Evolutionary conservation across 768 basidiomycete species (phyloP).

Genomic region (Russula emetica): DNA sequence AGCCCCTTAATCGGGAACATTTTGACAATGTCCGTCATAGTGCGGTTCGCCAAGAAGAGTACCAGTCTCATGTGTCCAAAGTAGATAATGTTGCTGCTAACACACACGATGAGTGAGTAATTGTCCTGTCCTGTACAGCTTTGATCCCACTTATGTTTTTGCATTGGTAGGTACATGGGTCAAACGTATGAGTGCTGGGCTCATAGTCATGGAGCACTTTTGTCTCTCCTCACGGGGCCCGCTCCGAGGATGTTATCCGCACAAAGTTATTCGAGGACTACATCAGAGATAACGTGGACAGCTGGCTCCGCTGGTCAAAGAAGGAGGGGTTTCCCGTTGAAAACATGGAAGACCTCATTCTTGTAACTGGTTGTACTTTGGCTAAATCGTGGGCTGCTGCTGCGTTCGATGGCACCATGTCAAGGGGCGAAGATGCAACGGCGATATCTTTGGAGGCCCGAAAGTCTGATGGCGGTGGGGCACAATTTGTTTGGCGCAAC

Average conservation of each 20-base stretch:
- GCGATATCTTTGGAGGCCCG: background rate
- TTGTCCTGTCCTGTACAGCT: background rate
- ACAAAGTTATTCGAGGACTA: conserved; percentile 2
- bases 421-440: background rate
- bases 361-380: background rate
- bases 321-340: background rate
- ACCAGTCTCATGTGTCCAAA: background rate
- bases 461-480: background rate
- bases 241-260: background rate
- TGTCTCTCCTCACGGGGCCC: background rate
- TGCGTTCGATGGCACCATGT: background rate
- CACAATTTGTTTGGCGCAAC: background rate
- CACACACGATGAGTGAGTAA: background rate
- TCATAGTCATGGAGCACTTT: background rate
- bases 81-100: background rate
- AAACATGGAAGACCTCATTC: background rate
- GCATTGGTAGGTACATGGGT: background rate
- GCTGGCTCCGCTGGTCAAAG: background rate
- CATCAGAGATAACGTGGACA: background rate
- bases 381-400: background rate
- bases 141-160: background rate
- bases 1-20: background rate
- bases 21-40: background rate
- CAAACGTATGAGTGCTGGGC: background rate
- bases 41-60: background rate